Base-by-base conservation (phyloP, 2,329 filamentous ascomycete species). In the Beauveria sp. region DNA sequence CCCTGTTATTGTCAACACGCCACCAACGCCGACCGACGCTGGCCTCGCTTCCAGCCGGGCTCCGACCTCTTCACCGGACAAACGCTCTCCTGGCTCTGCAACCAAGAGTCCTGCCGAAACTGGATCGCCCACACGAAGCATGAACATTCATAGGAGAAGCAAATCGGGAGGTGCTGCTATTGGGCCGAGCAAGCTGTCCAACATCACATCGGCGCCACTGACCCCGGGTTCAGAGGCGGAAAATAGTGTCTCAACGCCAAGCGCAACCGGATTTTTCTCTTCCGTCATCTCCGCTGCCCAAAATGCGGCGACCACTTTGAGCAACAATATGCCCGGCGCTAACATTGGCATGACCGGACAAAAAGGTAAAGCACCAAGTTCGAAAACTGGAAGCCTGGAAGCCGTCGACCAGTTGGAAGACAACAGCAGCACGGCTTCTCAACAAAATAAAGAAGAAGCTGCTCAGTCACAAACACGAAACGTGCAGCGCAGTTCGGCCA, bases 271-370 rank as follows among this genome's bases (percentile, higher is more conserved):
- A 1, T 98, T 99, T 77, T 98, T 99, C 75, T 96, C 91, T 5
- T 93, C 90, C 28, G 90, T 99, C 70, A 86, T 99, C 65, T 93
- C 91, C 46, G 93, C 89, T 51, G 95, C 95, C 20, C 93, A 98
- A 74, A 97, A 89, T 81, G 93, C 93, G 49, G 92, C 93, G 16
- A 91, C 79, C 65, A 86, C 85, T 20, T 73, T 93, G 5, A 91
- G 83, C 67, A 90, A 83, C 65, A 91, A 87, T 53, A 87, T 97
- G 52, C 84, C 85, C 54, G 93, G 86, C 71, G 83, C 81, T 4
- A 79, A 80, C 34, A 79, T 85, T 58, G 75, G 79, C 8, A 82
- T 83, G n/a, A 77, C 77, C n/a, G 71, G 67, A 40, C 52, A 63
- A n/a, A n/a, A 74, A 61, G 46, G 26, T 20, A 54, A 49, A 10